phyloP scores from a whole-genome alignment of 2,329 filamentous ascomycete genomes.

The Cytospora leucostoma region DNA sequence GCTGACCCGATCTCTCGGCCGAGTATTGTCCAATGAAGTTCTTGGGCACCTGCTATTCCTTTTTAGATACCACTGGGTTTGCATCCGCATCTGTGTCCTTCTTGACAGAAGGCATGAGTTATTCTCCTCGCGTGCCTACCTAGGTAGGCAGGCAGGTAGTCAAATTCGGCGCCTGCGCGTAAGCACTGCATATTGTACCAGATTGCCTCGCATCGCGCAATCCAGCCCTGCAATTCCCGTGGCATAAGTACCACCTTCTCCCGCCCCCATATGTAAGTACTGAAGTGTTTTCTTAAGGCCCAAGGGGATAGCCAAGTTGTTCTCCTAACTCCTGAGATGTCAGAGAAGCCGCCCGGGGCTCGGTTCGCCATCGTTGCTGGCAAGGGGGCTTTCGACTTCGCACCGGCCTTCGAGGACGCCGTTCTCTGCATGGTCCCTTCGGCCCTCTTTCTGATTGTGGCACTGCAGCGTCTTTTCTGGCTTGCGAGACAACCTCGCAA shows the following conservation, averaged over 20 bases:
- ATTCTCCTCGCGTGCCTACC: no score
- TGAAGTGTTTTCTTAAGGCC: slow-evolving; percentile 1
- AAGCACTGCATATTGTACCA: slow-evolving; percentile 4
- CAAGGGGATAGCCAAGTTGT: slow-evolving; percentile 12
- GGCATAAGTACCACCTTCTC: slow-evolving; percentile 1
- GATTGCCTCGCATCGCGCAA: slow-evolving; percentile 10
- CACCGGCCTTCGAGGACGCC: slow-evolving; percentile 33
- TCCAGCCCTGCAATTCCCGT: neutral
- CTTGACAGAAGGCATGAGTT: no score
- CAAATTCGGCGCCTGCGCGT: no score
- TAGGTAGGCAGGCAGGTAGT: no score
- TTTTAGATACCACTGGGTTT: no score
- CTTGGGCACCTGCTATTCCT: no score
- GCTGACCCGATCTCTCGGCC: no score
- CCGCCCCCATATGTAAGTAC: neutral
- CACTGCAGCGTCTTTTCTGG: slow-evolving; percentile 21
- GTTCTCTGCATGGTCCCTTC: slow-evolving; percentile 33
- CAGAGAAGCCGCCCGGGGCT: slow-evolving; percentile 4
- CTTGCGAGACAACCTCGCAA: slow-evolving; percentile 19
- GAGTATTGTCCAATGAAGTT: no score
- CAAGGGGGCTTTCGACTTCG: slow-evolving; percentile 32
- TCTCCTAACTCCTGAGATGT: slow-evolving; percentile 6
- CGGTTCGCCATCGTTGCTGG: slow-evolving; percentile 10
- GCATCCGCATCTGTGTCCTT: no score
- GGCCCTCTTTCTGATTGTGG: slow-evolving; percentile 28